These are phyloP conservation scores for Colletotrichum limetticola DNA, from an alignment of 2,329 filamentous ascomycete species.

Conservation along the genomic window DNA sequence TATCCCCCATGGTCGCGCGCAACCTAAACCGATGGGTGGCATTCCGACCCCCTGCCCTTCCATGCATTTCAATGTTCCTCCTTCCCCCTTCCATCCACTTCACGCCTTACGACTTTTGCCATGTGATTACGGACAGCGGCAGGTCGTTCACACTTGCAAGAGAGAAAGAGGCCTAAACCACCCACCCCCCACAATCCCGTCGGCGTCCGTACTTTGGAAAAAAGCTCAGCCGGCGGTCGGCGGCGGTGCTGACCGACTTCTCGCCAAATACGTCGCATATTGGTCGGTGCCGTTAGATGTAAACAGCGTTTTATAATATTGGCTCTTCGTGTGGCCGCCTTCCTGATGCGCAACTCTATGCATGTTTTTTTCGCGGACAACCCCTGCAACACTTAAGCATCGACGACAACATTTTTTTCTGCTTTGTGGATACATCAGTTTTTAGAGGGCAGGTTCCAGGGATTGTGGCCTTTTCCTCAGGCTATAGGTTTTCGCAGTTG, in stretches of 20 bases:
- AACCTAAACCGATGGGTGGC: not conserved
- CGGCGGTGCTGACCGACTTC: not conserved
- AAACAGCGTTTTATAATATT: too few species aligned
- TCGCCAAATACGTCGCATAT: not conserved
- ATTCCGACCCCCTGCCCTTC: not conserved
- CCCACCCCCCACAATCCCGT: not conserved
- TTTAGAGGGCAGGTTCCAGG: not conserved
- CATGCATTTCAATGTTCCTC: not conserved
- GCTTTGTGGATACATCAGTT: not conserved
- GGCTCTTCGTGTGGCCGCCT: not conserved
- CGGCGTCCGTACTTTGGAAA: not conserved
- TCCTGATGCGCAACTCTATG: not conserved
- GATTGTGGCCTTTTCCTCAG: not conserved
- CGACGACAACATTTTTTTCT: not conserved
- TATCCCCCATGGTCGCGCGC: not conserved
- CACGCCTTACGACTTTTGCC: not conserved
- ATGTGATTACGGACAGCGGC: not conserved
- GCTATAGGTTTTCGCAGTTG: not conserved
- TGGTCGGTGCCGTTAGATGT: too few species aligned
- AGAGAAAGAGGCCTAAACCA: not conserved
- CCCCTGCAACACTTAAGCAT: not conserved
- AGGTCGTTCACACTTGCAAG: not conserved
- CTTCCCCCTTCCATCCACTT: not conserved
- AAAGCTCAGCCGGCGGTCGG: not conserved
- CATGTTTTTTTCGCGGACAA: not conserved